These are phyloP conservation scores for Aspergillus fructus DNA, from an alignment of 2,329 filamentous ascomycete genomes.

Conservation along the genomic window DNA sequence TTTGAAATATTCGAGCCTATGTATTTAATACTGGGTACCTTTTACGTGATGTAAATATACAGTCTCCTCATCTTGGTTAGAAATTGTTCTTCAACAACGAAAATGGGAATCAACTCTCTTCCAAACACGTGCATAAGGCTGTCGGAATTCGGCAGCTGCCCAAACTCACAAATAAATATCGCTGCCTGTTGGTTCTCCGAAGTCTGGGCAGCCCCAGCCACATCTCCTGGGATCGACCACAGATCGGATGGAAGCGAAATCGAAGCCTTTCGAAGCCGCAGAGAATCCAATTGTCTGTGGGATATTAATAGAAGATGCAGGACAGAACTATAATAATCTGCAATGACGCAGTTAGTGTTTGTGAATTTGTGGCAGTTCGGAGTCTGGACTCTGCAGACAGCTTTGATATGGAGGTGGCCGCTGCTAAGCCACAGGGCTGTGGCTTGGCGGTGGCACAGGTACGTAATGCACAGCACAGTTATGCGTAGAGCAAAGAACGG, in stretches of 20 bases:
- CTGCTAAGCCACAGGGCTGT: constrained; percentile 5
- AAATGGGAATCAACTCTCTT: neutral
- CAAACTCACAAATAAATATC: neutral
- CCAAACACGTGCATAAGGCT: neutral
- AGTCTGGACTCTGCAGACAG: neutral
- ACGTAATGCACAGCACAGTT: neutral
- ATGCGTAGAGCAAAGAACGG: neutral
- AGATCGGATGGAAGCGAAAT: neutral
- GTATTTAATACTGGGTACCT: constrained; percentile 11
- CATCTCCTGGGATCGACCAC: neutral
- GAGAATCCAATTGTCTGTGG: neutral
- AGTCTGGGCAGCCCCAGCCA: constrained; percentile 1
- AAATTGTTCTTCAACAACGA: neutral
- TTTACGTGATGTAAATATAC: constrained; percentile 14
- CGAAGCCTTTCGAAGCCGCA: constrained; percentile 1
- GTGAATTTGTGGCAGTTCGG: neutral
- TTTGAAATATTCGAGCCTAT: constrained; percentile 6
- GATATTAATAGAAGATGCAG: constrained; percentile 5
- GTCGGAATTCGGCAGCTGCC: neutral
- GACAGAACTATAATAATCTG: neutral
- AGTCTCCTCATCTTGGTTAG: constrained; percentile 7
- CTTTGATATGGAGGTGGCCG: neutral
- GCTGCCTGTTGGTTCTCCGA: constrained; percentile 2
- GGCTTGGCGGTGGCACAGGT: neutral
- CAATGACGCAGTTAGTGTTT: neutral